phyloP scores from a whole-genome alignment of 345 rosid genomes.

The Geranium brycei region DNA sequence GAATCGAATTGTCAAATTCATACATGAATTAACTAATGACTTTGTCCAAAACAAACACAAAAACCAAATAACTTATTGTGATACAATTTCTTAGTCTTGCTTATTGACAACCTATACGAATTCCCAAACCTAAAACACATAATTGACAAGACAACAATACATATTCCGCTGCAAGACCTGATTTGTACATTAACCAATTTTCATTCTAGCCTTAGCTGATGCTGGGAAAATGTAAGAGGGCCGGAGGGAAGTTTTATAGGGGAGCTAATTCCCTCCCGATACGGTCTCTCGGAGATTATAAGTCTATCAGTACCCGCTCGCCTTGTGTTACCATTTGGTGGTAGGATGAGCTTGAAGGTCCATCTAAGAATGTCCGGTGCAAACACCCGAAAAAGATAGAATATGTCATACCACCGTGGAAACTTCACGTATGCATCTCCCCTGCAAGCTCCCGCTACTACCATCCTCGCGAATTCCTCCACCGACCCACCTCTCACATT shows the following conservation, averaged over 20 bases:
- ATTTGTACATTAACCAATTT: too few relatives aligned
- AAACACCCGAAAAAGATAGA: slow-evolving; percentile 57
- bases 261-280: slow-evolving; percentile 24
- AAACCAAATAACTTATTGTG: too few relatives aligned
- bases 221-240: too few relatives aligned
- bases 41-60: too few relatives aligned
- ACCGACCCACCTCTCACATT: slow-evolving; percentile 37
- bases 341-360: slow-evolving; percentile 47
- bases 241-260: slow-evolving; percentile 16
- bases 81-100: too few relatives aligned
- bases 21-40: too few relatives aligned
- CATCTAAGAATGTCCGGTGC: slow-evolving; percentile 57
- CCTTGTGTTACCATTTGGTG: slow-evolving; percentile 30
- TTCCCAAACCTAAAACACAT: too few relatives aligned
- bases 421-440: slow-evolving; percentile 58
- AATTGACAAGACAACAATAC: too few relatives aligned
- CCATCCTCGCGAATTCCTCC: slow-evolving; percentile 60
- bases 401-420: slow-evolving; percentile 75
- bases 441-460: slow-evolving; percentile 69
- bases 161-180: too few relatives aligned
- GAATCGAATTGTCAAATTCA: too few relatives aligned
- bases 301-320: slow-evolving; percentile 36
- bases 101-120: too few relatives aligned
- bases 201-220: too few relatives aligned
- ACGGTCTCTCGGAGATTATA: slow-evolving; percentile 17